Evolutionary conservation across 164 flowering plant species (phyloP).

Genomic region (Tetrastigma voinierianum): DNA sequence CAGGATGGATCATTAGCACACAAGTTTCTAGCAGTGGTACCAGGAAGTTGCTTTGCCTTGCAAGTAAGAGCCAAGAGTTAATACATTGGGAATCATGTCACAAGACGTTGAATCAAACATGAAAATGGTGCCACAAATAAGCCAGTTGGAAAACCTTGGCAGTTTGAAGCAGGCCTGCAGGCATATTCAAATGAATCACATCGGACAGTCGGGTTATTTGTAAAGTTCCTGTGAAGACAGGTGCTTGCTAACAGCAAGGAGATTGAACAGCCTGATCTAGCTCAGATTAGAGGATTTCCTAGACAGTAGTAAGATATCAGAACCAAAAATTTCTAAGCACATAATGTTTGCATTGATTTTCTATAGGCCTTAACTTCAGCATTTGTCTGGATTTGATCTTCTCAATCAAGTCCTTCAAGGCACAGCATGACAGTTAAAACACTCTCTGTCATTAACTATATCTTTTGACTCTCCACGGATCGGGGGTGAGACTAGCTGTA

Average conservation of each 20-base stretch:
- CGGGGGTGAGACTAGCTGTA: slow-evolving; percentile 19
- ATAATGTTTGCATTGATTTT: too few species aligned
- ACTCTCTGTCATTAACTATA: not conserved
- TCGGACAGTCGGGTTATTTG: not conserved
- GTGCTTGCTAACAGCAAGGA: not conserved
- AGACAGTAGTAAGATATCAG: not conserved
- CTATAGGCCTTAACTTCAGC: too few species aligned
- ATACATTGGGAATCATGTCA: too few species aligned
- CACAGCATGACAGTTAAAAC: slow-evolving; percentile 12
- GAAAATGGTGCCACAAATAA: too few species aligned
- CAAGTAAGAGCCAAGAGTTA: too few species aligned
- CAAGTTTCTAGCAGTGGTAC: not conserved
- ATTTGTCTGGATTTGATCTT: too few species aligned
- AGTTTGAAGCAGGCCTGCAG: too few species aligned
- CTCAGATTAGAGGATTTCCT: slow-evolving; percentile 18
- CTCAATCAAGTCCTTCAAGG: slow-evolving; percentile 16
- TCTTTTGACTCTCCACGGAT: slow-evolving; percentile 14
- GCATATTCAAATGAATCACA: too few species aligned
- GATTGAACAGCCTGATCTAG: slow-evolving; percentile 27
- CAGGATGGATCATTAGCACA: slow-evolving; percentile 7
- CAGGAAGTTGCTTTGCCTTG: too few species aligned
- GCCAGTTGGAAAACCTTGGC: too few species aligned
- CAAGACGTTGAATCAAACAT: too few species aligned
- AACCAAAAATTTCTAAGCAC: not conserved
- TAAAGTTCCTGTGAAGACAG: not conserved